Evolutionary conservation across 2,329 filamentous ascomycete genomes (phyloP).

Genomic region (Raffaelea ambrosiae): DNA sequence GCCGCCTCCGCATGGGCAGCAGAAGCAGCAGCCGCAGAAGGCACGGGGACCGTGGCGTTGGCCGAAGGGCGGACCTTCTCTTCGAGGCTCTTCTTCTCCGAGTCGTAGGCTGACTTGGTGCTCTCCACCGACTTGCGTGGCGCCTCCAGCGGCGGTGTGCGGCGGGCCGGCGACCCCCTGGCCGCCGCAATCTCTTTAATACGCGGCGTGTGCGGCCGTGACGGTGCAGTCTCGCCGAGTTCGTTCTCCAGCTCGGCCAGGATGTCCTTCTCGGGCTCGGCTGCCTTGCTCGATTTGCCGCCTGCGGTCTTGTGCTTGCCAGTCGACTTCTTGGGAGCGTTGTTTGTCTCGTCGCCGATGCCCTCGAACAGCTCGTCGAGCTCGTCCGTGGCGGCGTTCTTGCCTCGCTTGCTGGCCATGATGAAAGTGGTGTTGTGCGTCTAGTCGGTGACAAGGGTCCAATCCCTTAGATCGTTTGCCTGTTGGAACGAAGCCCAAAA

Average conservation of each 20-base stretch:
- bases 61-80: constrained; percentile 26
- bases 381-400: constrained; percentile 51
- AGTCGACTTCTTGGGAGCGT: constrained; percentile 29
- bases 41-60: constrained; percentile 10
- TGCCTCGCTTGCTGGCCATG: constrained; percentile 52
- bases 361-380: constrained; percentile 58
- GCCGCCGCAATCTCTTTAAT: constrained; percentile 43
- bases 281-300: constrained; percentile 28
- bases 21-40: not conserved
- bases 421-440: no score
- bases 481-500: no score
- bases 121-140: constrained; percentile 21
- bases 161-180: constrained; percentile 39
- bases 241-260: constrained; percentile 78
- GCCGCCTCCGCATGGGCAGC: constrained; percentile 4
- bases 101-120: constrained; percentile 27
- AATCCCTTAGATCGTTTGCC: no score
- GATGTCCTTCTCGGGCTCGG: constrained; percentile 57
- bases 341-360: constrained; percentile 46
- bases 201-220: constrained; percentile 77
- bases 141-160: constrained; percentile 38
- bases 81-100: constrained; percentile 40
- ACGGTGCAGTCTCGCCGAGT: constrained; percentile 59
- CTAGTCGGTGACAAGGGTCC: no score
- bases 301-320: constrained; percentile 23